A percentile compares a stretch with the other conserved stretches of the same genome.
Evolutionary conservation across 345 rosid species (phyloP).

Genomic region (Dipteronia dyeriana): DNA sequence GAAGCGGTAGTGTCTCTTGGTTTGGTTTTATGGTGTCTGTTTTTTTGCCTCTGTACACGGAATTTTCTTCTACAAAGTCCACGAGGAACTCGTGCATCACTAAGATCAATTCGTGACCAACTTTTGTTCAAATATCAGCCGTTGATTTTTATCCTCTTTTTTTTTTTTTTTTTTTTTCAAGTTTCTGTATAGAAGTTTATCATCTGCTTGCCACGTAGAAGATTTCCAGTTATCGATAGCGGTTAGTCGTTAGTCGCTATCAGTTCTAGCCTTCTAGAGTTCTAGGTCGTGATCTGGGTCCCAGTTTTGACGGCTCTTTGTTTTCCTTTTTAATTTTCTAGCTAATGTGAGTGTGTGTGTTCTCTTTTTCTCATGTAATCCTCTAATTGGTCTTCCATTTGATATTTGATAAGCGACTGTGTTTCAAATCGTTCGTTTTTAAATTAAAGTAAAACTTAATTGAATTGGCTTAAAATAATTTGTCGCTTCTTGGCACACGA

Average conservation of each 20-base stretch:
- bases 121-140: slow-evolving; percentile 1
- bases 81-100: slow-evolving; percentile 13
- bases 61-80: not conserved
- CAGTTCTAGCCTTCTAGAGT: not conserved
- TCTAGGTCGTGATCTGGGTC: not conserved
- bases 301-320: not conserved
- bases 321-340: not conserved
- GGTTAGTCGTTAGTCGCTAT: slow-evolving; percentile 20
- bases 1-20: not conserved
- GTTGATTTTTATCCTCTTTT: not conserved
- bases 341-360: not conserved
- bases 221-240: not conserved
- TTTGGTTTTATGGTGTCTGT: not conserved
- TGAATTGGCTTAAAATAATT: not conserved
- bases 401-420: not conserved
- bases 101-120: not conserved
- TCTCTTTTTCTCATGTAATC: not conserved
- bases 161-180: not conserved
- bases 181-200: not conserved
- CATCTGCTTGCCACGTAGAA: not conserved
- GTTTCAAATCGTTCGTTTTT: too few species aligned
- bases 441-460: not conserved
- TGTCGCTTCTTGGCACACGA: not conserved
- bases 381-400: not conserved
- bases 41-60: not conserved